Percentiles rank a stretch among this genome's conserved stretches.
Conservation (phyloP, 2,329 filamentous ascomycete species). For the Aspergillus fructus region DNA sequence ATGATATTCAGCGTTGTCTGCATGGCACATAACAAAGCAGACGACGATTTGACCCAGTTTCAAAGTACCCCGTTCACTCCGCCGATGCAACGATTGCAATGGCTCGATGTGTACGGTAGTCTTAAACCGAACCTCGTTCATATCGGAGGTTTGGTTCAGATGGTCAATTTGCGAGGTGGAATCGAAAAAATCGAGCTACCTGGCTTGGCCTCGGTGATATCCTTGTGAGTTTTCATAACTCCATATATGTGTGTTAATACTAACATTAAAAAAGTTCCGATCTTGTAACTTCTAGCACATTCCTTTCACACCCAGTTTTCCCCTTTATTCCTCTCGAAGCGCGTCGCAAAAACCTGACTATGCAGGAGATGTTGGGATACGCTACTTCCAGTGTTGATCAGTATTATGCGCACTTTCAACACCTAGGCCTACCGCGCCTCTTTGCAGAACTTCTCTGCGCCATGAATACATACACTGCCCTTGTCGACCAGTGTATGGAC, state of each 20-base stretch:
- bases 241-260: background rate
- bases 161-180: slow-evolving; percentile 39
- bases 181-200: slow-evolving; percentile 35
- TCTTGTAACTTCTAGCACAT: slow-evolving; percentile 26
- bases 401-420: slow-evolving; percentile 23
- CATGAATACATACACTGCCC: slow-evolving; percentile 31
- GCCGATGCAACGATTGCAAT: slow-evolving; percentile 36
- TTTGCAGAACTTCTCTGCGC: slow-evolving; percentile 31
- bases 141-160: slow-evolving; percentile 33
- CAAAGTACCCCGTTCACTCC: slow-evolving; percentile 30
- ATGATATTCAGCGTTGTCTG: slow-evolving; percentile 38
- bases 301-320: slow-evolving; percentile 25
- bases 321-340: slow-evolving; percentile 27
- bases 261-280: slow-evolving; percentile 25
- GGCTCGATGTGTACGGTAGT: slow-evolving; percentile 37
- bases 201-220: slow-evolving; percentile 38
- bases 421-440: slow-evolving; percentile 29
- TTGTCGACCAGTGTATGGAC: slow-evolving; percentile 25
- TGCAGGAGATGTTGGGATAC: slow-evolving; percentile 30
- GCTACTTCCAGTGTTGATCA: slow-evolving; percentile 24
- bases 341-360: slow-evolving; percentile 16
- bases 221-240: slow-evolving; percentile 32
- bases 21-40: slow-evolving; percentile 33
- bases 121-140: slow-evolving; percentile 37
- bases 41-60: slow-evolving; percentile 14